Evolutionary conservation across 2,329 filamentous ascomycete genomes (phyloP).

Genomic region (Aaosphaeria arxii): DNA sequence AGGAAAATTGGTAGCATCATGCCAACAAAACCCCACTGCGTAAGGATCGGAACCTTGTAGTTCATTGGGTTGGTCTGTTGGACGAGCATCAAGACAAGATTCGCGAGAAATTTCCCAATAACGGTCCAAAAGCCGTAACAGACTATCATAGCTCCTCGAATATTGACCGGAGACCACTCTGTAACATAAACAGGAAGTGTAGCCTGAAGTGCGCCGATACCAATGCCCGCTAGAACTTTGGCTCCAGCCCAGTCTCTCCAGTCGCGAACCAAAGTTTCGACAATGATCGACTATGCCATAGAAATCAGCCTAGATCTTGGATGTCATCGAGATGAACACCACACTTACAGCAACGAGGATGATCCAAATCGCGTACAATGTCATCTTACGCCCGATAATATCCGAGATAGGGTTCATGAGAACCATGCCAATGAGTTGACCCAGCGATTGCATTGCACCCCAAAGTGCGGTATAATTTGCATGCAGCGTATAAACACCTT

Average conservation of each 20-base stretch:
- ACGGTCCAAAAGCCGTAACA: slow-evolving; percentile 37
- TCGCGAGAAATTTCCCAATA: slow-evolving; percentile 42
- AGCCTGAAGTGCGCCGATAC: slow-evolving; percentile 43
- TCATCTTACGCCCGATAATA: slow-evolving; percentile 22
- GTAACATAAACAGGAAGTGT: slow-evolving; percentile 43
- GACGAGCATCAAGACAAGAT: slow-evolving; percentile 40
- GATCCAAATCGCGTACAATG: background rate
- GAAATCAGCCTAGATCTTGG: too few species aligned
- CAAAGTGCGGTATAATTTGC: slow-evolving; percentile 42
- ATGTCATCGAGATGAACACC: too few species aligned
- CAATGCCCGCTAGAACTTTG: slow-evolving; percentile 33
- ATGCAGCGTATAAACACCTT: slow-evolving; percentile 36
- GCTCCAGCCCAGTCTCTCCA: slow-evolving; percentile 43
- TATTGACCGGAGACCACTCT: slow-evolving; percentile 41
- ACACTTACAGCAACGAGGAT: too few species aligned
- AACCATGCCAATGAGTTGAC: slow-evolving; percentile 26
- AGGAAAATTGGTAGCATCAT: slow-evolving; percentile 40
- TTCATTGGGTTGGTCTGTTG: background rate
- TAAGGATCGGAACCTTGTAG: background rate
- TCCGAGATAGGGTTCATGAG: slow-evolving; percentile 34
- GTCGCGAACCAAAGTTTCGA: slow-evolving; percentile 34
- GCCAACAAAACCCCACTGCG: slow-evolving; percentile 45
- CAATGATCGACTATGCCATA: too few species aligned
- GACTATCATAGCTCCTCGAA: slow-evolving; percentile 41
- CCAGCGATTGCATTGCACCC: slow-evolving; percentile 38